A percentile compares a stretch with the other conserved stretches of the same genome.
Evolutionary conservation across 1,284 basidiomycete species (phyloP).

Genomic region (Austropuccinia psidii): DNA sequence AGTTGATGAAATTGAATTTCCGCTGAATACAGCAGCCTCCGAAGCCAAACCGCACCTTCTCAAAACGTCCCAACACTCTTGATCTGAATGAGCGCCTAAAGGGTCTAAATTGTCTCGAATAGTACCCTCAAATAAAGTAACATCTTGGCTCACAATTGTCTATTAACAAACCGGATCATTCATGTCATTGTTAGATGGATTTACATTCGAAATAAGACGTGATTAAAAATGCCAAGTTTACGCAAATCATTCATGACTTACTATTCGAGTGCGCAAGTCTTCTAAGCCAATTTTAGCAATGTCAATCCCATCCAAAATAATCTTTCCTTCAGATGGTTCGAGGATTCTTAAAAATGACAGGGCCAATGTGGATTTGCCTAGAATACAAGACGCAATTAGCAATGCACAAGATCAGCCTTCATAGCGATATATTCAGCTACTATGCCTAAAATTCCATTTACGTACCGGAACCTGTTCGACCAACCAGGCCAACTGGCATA

Average conservation of each 20-base stretch:
- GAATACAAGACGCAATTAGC: constrained; percentile 40
- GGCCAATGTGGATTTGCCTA: constrained; percentile 44
- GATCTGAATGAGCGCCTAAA: constrained; percentile 40
- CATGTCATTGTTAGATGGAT: neutral
- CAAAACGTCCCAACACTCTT: constrained; percentile 39
- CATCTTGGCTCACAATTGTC: constrained; percentile 43
- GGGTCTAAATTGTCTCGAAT: constrained; percentile 44
- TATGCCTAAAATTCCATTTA: too few relatives aligned
- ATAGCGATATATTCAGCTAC: constrained; percentile 37
- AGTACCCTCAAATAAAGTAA: constrained; percentile 43
- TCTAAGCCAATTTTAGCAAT: constrained; percentile 41
- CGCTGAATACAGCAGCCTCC: constrained; percentile 36
- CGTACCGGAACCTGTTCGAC: constrained; percentile 24
- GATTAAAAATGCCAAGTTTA: too few relatives aligned
- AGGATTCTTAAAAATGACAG: constrained; percentile 41
- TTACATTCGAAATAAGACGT: too few relatives aligned
- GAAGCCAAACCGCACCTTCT: constrained; percentile 37
- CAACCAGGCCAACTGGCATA: constrained; percentile 2
- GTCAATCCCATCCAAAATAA: constrained; percentile 44
- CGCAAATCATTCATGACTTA: neutral
- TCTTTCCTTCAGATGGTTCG: constrained; percentile 40
- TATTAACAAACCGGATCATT: neutral
- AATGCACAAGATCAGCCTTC: constrained; percentile 1
- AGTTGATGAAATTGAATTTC: neutral
- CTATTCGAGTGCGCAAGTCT: constrained; percentile 40